These are phyloP conservation scores for Xylariomycetidae sp. DNA, from an alignment of 2,329 filamentous ascomycete genomes.

Conservation along the genomic window DNA sequence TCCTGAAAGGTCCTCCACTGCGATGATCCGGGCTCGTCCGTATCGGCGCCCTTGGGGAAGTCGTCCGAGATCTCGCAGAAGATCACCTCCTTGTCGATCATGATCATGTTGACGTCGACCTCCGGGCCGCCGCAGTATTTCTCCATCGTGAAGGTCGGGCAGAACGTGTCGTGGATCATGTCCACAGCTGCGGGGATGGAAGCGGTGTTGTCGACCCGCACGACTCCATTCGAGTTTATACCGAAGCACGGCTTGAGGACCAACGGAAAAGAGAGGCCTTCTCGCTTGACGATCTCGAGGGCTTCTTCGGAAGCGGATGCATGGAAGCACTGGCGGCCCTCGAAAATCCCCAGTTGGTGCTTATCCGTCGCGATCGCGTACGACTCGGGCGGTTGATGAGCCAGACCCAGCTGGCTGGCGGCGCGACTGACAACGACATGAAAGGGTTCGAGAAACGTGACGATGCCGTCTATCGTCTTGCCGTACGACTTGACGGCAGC, in stretches of 20 bases:
- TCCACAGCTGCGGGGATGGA: conserved; percentile 10
- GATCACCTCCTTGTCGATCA: conserved; percentile 19
- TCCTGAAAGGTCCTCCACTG: conserved; percentile 20
- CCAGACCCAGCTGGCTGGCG: conserved; percentile 16
- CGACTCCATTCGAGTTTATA: conserved; percentile 23
- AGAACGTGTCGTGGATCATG: conserved; percentile 13
- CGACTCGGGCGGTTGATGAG: conserved; percentile 14
- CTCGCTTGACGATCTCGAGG: conserved; percentile 6
- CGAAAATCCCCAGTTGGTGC: conserved; percentile 16
- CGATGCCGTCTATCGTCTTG: conserved; percentile 18
- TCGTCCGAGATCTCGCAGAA: conserved; percentile 26
- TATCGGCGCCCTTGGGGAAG: conserved; percentile 22
- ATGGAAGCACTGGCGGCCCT: conserved; percentile 15
- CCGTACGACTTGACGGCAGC: conserved; percentile 12
- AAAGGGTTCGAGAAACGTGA: conserved; percentile 19
- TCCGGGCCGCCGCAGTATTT: conserved; percentile 23
- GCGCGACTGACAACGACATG: conserved; percentile 18
- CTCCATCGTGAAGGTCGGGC: conserved; percentile 19
- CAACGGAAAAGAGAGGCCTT: conserved; percentile 17
- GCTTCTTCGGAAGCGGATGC: conserved; percentile 17
- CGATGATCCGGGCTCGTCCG: conserved; percentile 1
- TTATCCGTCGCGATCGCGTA: conserved; percentile 24
- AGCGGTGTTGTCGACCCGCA: conserved; percentile 14
- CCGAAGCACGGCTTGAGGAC: conserved; percentile 25
- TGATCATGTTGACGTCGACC: conserved; percentile 23